A percentile compares a stretch with the other conserved stretches of the same genome.
Evolutionary conservation across 768 basidiomycete genomes (phyloP).

Genomic region (Chlorophyllum brunneum): DNA sequence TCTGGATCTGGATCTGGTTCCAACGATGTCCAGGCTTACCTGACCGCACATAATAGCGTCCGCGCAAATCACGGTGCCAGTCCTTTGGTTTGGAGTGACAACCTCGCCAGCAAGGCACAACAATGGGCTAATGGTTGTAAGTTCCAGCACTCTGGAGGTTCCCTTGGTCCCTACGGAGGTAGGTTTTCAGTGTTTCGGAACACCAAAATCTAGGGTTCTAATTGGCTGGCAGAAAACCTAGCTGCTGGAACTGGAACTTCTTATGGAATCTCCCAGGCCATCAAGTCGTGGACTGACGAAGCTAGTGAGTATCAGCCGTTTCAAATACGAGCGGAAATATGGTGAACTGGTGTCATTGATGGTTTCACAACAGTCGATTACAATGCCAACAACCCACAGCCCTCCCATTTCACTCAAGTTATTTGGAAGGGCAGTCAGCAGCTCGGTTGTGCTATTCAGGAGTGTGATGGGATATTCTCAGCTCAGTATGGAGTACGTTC

Average conservation of each 20-base stretch:
- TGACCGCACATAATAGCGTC: conserved; percentile 58
- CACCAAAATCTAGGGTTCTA: background rate
- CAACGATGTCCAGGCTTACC: conserved; percentile 49
- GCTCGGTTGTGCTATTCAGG: conserved; percentile 58
- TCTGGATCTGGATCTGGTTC: conserved; percentile 22
- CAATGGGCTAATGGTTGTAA: conserved; percentile 65
- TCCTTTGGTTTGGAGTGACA: conserved; percentile 59
- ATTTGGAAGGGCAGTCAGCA: conserved; percentile 69
- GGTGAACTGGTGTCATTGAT: background rate
- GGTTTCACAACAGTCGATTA: conserved; percentile 42
- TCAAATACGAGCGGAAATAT: background rate
- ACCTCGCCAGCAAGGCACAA: conserved; percentile 59
- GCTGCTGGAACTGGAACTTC: conserved; percentile 62
- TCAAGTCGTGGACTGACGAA: conserved; percentile 68
- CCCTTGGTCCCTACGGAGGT: conserved; percentile 64
- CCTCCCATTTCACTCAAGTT: conserved; percentile 73
- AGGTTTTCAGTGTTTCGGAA: conserved; percentile 15
- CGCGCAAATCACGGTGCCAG: conserved; percentile 63
- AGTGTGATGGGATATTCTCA: conserved; percentile 57
- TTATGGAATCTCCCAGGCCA: conserved; percentile 45
- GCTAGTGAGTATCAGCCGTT: conserved; percentile 40
- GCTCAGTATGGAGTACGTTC: conserved; percentile 49
- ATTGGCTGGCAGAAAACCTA: conserved; percentile 52
- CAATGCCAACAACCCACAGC: conserved; percentile 48
- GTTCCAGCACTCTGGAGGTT: conserved; percentile 67